These are phyloP conservation scores for Carex arenaria DNA, from an alignment of 202 grass and related monocot genomes.

Conservation along the genomic window DNA sequence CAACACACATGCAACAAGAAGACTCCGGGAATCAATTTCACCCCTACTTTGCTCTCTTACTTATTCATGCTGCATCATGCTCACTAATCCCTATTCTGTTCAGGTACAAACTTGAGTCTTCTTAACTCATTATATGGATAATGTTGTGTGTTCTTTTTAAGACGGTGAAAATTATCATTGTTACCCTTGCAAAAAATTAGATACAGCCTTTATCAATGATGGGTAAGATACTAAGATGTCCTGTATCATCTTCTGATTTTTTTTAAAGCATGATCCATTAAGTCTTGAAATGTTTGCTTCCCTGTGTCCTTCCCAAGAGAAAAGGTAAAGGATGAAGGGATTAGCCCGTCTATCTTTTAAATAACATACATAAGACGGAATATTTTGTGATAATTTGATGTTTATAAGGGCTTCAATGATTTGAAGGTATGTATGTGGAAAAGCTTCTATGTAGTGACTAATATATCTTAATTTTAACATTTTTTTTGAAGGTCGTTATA, in stretches of 20 bases:
- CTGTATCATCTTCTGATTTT: neutral
- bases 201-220: neutral
- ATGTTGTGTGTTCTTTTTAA: constrained; percentile 7
- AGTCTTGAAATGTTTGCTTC: neutral
- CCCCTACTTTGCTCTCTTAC: constrained; percentile 66
- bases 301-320: neutral
- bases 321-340: neutral
- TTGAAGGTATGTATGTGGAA: neutral
- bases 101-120: constrained; percentile 40
- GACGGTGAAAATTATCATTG: neutral
- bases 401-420: neutral
- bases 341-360: neutral
- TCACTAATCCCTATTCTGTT: constrained; percentile 75
- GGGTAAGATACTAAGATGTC: neutral
- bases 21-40: constrained; percentile 44
- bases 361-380: neutral
- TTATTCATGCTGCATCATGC: constrained; percentile 68
- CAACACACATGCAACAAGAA: constrained; percentile 50
- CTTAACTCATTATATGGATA: neutral
- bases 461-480: neutral
- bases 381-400: neutral
- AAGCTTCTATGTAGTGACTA: neutral
- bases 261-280: neutral
- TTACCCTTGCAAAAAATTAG: neutral
- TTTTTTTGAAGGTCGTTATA: constrained; percentile 45